Base-by-base conservation (phyloP, 2,329 filamentous ascomycete genomes). In the Claviceps fusiformis region DNA sequence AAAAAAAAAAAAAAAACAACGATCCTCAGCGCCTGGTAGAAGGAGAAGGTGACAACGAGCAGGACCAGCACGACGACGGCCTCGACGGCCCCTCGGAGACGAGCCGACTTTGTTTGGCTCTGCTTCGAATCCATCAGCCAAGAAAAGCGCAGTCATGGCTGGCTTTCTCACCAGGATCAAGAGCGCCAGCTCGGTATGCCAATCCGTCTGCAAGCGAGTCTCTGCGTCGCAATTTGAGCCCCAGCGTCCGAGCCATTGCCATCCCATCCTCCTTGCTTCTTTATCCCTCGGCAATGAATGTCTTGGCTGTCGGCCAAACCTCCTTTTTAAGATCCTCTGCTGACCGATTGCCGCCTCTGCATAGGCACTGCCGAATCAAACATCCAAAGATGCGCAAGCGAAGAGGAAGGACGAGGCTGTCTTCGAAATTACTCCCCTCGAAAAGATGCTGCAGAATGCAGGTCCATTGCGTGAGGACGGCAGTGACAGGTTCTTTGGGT, bases 401-500 rank as follows among this genome's bases (percentile, higher is more conserved):
- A 76, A 74, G 66, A 82, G 80, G 67, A 81, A 79, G 61, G 78
- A 82, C 49, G 79, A 82, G 60, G 67, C 71, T n/a, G 60, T 70
- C n/a, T 71, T 72, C n/a, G 82, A 85, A 63, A 62, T 78, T 54
- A 85, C 81, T 2, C 81, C 82, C 3, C 62, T 85, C 56, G 79
- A 84, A 63, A 84, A 89, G 75, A 86, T 95, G 77, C 78, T 98
- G 37, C 80, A 83, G 63, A 86, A 89, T 70, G 83, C 88, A 57
- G 91, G 90, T 3, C 83, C 91, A 2, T 73, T 95, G 61, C 83
- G 89, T 64, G 76, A 80, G 62, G 91, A 97, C 71, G 93, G 93
- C 54, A 95, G 88, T 68, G 93, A 97, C 74, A 95, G 95, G 74
- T 98, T 95, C 75, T 97, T 95, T 73, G 93, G 93, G 17, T 86